These are phyloP conservation scores for Phlebiopsis gigantea DNA, from an alignment of 768 basidiomycete genomes.

Conservation along the genomic window DNA sequence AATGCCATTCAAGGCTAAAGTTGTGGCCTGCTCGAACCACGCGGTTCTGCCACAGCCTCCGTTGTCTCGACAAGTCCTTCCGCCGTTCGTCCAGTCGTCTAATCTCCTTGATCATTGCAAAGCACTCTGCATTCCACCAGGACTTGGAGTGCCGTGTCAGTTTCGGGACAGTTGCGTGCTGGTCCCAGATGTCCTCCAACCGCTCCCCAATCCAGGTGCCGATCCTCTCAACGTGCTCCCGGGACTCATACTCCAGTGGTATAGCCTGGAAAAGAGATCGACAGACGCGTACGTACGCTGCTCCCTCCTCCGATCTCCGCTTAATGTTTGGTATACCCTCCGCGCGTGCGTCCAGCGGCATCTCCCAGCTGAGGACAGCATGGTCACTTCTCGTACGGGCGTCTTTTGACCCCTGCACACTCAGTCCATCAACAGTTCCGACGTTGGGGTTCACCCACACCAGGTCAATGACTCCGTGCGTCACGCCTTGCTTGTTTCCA, in stretches of 20 bases:
- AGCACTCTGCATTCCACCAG: slow-evolving; percentile 10
- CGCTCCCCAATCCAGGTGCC: neutral
- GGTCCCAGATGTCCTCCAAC: neutral
- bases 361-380: neutral
- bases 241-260: too few relatives aligned
- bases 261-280: too few relatives aligned
- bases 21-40: neutral
- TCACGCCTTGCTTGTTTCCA: neutral
- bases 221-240: too few relatives aligned
- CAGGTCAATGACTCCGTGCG: slow-evolving; percentile 3
- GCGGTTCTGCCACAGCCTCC: neutral
- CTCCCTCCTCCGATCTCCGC: neutral
- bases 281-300: neutral
- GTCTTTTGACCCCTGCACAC: neutral
- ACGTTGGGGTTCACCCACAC: neutral
- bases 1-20: neutral
- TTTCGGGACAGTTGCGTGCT: neutral
- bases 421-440: neutral
- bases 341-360: neutral
- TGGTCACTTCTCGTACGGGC: neutral
- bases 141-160: slow-evolving; percentile 3
- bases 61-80: neutral
- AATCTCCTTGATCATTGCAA: neutral
- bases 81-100: neutral
- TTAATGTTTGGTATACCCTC: neutral